These are phyloP conservation scores for Saccharomyces pastorianus DNA, from an alignment of 1,139 yeast genomes.

Conservation along the genomic window DNA sequence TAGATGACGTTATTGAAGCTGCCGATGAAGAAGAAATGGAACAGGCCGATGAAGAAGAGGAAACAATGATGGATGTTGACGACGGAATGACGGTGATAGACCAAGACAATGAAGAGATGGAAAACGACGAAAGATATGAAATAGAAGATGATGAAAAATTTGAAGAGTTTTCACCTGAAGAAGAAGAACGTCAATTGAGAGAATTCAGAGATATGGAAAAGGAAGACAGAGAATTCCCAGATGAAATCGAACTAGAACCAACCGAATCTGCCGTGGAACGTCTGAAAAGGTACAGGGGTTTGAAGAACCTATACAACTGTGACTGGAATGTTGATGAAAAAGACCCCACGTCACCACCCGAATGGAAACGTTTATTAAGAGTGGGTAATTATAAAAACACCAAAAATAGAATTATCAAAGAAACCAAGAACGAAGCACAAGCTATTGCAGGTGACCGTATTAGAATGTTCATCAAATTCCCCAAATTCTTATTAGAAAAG, in stretches of 20 bases:
- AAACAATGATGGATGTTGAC: slow-evolving; percentile 29
- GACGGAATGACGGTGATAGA: slow-evolving; percentile 30
- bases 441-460: slow-evolving; percentile 61
- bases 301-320: slow-evolving; percentile 71
- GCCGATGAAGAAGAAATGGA: slow-evolving; percentile 38
- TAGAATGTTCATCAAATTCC: slow-evolving; percentile 54
- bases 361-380: slow-evolving; percentile 69
- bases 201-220: slow-evolving; percentile 61
- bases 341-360: slow-evolving; percentile 67
- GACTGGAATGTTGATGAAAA: slow-evolving; percentile 83
- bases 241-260: slow-evolving; percentile 83
- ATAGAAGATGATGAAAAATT: slow-evolving; percentile 37
- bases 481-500: slow-evolving; percentile 41
- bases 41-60: slow-evolving; percentile 34
- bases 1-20: slow-evolving; percentile 53
- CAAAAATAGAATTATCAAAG: slow-evolving; percentile 59
- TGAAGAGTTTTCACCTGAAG: slow-evolving; percentile 71
- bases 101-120: slow-evolving; percentile 25
- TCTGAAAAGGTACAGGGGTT: slow-evolving; percentile 72
- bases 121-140: slow-evolving; percentile 29
- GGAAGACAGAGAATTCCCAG: slow-evolving; percentile 91
- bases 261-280: slow-evolving; percentile 66
- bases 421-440: slow-evolving; percentile 47
- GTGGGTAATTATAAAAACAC: slow-evolving; percentile 74
- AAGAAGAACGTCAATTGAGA: slow-evolving; percentile 69